Conservation (phyloP, 148 eudicot species). For the Rhododendron williamsianum region DNA sequence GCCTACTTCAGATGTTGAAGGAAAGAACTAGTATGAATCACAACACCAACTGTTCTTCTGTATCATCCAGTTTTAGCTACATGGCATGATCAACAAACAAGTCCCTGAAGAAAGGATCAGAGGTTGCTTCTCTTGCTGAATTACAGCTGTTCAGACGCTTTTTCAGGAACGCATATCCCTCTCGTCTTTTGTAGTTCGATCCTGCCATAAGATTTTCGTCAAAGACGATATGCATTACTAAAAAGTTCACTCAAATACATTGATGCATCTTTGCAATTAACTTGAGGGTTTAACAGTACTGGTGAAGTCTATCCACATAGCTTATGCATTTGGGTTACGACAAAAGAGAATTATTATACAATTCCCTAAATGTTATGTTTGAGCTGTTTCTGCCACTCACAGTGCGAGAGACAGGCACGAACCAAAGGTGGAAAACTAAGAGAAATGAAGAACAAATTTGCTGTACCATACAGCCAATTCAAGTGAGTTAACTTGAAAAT, state of each 20-base stretch:
- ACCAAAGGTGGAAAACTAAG: background rate
- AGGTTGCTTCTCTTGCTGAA: conserved; percentile 67
- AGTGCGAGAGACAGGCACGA: background rate
- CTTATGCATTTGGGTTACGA: background rate
- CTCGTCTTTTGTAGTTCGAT: conserved; percentile 65
- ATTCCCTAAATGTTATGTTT: background rate
- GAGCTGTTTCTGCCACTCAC: background rate
- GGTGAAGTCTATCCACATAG: background rate
- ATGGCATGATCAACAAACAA: conserved; percentile 29
- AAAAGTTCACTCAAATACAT: background rate
- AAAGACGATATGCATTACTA: background rate
- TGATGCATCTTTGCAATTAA: background rate
- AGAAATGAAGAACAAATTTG: background rate
- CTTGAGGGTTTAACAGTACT: background rate
- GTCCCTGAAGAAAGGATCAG: conserved; percentile 67
- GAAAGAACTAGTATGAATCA: background rate
- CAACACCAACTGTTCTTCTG: background rate
- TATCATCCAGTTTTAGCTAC: conserved; percentile 8
- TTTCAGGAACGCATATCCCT: conserved; percentile 75
- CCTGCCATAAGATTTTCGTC: conserved; percentile 29
- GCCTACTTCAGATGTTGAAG: background rate
- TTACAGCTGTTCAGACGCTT: conserved; percentile 61
- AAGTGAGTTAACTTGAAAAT: background rate
- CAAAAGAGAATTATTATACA: background rate
- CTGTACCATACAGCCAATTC: background rate